Conservation (phyloP, 768 basidiomycete species). For the Lactarius quietus region DNA sequence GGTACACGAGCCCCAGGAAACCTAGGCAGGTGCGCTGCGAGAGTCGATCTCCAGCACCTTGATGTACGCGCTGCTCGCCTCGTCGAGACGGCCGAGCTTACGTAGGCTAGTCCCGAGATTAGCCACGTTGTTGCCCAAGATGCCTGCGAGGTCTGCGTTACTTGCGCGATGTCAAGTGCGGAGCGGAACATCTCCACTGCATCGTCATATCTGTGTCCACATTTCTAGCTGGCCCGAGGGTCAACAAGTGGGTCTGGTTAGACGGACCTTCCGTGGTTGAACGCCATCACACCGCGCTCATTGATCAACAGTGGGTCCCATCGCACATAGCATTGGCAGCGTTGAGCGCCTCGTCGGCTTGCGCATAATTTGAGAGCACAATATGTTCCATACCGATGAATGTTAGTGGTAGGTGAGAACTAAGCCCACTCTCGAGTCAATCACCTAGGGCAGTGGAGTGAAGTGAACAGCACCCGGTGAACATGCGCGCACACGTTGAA, state of each 20-base stretch:
- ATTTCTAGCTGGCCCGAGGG: not conserved
- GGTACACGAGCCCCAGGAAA: constrained; percentile 86
- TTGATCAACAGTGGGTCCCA: constrained; percentile 88
- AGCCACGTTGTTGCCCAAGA: constrained; percentile 89
- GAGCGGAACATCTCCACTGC: constrained; percentile 70
- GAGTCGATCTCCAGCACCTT: constrained; percentile 85
- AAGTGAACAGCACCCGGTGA: constrained; percentile 71
- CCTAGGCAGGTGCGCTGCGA: constrained; percentile 79
- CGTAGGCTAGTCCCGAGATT: constrained; percentile 91
- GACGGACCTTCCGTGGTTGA: constrained; percentile 76
- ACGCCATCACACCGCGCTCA: constrained; percentile 91
- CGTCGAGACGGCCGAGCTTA: constrained; percentile 56
- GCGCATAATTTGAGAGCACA: constrained; percentile 70
- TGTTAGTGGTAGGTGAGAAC: constrained; percentile 92
- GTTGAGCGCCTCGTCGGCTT: constrained; percentile 86
- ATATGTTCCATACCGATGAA: constrained; percentile 99
- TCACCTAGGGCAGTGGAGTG: not conserved
- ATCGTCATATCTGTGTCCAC: constrained; percentile 55
- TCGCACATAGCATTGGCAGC: constrained; percentile 81
- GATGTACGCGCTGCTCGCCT: constrained; percentile 71
- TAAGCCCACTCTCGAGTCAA: constrained; percentile 32
- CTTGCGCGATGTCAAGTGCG: constrained; percentile 77
- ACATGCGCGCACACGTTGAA: constrained; percentile 93
- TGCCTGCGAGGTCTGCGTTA: constrained; percentile 78
- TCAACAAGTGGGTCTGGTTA: not conserved